phyloP scores from a whole-genome alignment of 1,139 yeast species.

The Kodamaea sp. region DNA sequence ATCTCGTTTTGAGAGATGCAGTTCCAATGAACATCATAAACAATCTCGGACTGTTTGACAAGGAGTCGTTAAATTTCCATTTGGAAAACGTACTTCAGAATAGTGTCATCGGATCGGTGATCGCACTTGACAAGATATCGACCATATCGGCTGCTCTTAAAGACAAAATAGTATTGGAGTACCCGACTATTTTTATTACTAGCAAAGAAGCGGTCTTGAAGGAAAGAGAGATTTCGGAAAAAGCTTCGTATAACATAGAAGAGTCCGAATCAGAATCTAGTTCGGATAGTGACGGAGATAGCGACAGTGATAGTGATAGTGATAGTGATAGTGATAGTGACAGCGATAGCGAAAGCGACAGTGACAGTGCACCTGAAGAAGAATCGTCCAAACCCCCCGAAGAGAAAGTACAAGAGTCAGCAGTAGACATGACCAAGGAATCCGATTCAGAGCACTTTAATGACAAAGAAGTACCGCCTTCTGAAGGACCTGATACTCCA shows the following conservation, averaged over 20 bases:
- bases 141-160: constrained; percentile 47
- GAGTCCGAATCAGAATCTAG: constrained; percentile 11
- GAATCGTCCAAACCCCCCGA: constrained; percentile 18
- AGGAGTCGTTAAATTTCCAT: constrained; percentile 30
- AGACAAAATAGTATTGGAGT: constrained; percentile 69
- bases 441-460: not conserved
- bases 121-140: constrained; percentile 22
- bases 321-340: constrained; percentile 22
- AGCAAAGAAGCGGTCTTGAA: constrained; percentile 15
- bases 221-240: constrained; percentile 13
- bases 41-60: constrained; percentile 17
- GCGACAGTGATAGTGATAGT: constrained; percentile 8
- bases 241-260: constrained; percentile 22
- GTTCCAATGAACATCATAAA: constrained; percentile 40
- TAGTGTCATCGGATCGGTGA: constrained; percentile 19
- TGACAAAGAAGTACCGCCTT: no score
- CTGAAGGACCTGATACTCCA: no score
- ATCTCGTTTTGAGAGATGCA: constrained; percentile 31
- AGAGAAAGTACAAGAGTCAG: not conserved
- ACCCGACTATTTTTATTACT: constrained; percentile 65
- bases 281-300: constrained; percentile 12
- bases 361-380: constrained; percentile 23
- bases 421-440: not conserved
- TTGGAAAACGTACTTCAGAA: constrained; percentile 33
- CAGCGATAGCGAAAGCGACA: constrained; percentile 15